Conservation (phyloP, 2,329 filamentous ascomycete species). For the Botrytis hyacinthi region DNA sequence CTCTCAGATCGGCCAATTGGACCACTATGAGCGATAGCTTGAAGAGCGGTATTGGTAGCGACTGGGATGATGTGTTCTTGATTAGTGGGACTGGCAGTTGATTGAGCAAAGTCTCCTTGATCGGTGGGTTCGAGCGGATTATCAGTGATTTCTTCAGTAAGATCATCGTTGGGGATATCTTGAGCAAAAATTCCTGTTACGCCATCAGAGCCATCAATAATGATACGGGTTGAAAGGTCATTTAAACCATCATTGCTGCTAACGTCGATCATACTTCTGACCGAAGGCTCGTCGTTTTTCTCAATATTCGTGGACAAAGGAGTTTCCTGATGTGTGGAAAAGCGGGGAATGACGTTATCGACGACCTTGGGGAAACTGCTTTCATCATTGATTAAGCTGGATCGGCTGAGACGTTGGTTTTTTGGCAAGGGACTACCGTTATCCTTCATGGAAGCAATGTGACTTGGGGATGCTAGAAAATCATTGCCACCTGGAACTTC, state of each 20-base stretch:
- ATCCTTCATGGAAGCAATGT: not conserved
- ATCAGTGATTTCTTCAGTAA: not conserved
- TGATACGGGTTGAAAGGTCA: not conserved
- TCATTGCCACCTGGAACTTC: not conserved
- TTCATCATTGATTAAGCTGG: not conserved
- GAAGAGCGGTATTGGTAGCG: not conserved
- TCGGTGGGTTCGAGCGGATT: not conserved
- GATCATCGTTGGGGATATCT: not conserved
- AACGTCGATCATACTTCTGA: not conserved
- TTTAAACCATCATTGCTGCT: not conserved
- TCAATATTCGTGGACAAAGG: not conserved
- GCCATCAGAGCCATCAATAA: not conserved
- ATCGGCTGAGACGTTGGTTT: not conserved
- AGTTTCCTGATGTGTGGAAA: not conserved
- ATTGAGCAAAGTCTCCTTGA: not conserved
- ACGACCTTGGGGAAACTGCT: not conserved
- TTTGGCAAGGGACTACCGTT: slow-evolving; percentile 1
- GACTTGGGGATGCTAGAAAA: not conserved
- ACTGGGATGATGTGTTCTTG: not conserved
- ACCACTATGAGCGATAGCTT: not conserved
- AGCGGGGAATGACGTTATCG: not conserved
- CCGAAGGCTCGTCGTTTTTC: not conserved
- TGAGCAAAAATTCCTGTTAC: not conserved
- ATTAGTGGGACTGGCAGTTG: no score
- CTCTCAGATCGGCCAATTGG: slow-evolving; percentile 4